These are phyloP conservation scores for Backusella tarrabulga DNA, from an alignment of 192 early-diverging fungal species.

Conservation along the genomic window DNA sequence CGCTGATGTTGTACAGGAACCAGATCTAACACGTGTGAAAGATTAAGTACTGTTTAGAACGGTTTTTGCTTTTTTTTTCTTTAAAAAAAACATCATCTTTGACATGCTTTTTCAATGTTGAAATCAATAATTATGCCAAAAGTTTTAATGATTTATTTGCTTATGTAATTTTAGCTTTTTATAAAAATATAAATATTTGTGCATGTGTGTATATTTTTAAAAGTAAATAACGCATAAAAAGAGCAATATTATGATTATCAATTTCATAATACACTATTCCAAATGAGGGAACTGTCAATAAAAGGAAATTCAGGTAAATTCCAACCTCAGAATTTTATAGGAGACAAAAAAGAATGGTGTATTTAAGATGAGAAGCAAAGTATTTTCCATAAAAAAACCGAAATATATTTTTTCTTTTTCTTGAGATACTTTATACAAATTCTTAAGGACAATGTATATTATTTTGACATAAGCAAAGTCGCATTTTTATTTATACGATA, in stretches of 20 bases:
- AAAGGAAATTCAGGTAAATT: background rate
- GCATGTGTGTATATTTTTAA: background rate
- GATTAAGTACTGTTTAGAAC: background rate
- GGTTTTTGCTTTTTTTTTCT: background rate
- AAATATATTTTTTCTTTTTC: constrained; percentile 13
- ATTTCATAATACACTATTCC: background rate
- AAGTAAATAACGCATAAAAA: background rate
- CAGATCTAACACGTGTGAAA: background rate
- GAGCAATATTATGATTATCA: background rate
- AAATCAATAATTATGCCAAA: background rate
- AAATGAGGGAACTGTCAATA: background rate
- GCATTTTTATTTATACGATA: background rate
- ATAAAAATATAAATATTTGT: background rate
- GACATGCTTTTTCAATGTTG: background rate
- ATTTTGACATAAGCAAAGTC: background rate
- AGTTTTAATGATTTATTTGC: background rate
- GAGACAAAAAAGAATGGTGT: background rate
- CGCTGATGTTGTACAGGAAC: background rate
- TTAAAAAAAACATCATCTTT: background rate
- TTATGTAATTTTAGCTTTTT: background rate
- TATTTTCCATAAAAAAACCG: background rate
- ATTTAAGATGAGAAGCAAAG: background rate
- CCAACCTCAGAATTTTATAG: background rate
- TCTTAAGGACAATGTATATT: background rate
- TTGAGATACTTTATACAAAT: background rate